phyloP scores from a whole-genome alignment of 352 stramenopile species.

The Aphanomyces cochlioides region DNA sequence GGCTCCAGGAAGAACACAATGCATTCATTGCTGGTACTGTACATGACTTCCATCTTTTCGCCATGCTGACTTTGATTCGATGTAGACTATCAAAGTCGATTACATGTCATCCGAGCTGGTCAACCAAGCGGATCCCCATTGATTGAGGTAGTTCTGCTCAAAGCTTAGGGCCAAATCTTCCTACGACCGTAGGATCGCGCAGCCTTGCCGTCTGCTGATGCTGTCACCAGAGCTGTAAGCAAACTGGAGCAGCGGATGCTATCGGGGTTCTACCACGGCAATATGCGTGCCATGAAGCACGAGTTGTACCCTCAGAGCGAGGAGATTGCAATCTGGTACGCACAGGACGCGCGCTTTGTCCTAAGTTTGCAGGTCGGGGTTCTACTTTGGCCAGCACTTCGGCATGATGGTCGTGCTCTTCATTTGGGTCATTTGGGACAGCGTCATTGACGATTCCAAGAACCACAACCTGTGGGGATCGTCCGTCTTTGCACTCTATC shows the following conservation, averaged over 20 bases:
- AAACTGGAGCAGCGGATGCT: slow-evolving; percentile 11
- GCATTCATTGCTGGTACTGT: not conserved
- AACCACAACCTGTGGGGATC: slow-evolving; percentile 30
- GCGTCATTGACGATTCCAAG: slow-evolving; percentile 46
- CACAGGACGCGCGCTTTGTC: not conserved
- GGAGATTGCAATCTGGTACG: slow-evolving; percentile 19
- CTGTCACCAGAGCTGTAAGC: not conserved
- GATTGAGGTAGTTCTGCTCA: too few relatives aligned
- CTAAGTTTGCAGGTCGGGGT: slow-evolving; percentile 13
- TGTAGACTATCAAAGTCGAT: too few relatives aligned
- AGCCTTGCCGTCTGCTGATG: not conserved
- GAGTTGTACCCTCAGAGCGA: slow-evolving; percentile 27
- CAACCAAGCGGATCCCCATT: too few relatives aligned
- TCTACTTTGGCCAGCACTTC: slow-evolving; percentile 82
- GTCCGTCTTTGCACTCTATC: slow-evolving; percentile 29
- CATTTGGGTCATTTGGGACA: slow-evolving; percentile 96
- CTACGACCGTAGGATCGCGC: too few relatives aligned
- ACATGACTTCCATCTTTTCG: too few relatives aligned
- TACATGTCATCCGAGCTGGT: too few relatives aligned
- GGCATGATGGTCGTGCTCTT: slow-evolving; percentile 74
- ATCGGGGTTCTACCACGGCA: slow-evolving; percentile 7
- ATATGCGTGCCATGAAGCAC: slow-evolving; percentile 15
- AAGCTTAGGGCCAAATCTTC: too few relatives aligned
- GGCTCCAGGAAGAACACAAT: slow-evolving; percentile 12
- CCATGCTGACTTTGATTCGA: too few relatives aligned